Base-by-base conservation (phyloP, 495 filamentous ascomycete genomes). In the Xylaria acuta region DNA sequence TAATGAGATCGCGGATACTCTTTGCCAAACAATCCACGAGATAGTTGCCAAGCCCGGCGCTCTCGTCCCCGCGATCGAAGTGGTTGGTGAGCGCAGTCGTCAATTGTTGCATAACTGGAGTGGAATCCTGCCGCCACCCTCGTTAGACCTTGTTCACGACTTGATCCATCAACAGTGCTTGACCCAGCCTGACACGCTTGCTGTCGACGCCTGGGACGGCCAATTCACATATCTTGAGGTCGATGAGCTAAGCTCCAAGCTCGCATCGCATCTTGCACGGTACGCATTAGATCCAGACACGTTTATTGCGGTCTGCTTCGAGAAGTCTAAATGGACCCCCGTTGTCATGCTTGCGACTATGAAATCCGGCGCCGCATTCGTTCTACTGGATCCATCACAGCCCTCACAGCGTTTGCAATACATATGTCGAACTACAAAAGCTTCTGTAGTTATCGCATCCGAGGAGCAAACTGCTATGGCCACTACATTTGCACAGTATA, bases 281-380 rank as follows among this genome's bases (percentile, higher is more conserved):
- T 5, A 83, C 87, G 36, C 79, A 82, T 82, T 91, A 38, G 82
- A 82, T 4, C 82, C 86, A 1, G 86, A 87, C 76, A 75, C 73
- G 25, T 76, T 86, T 34, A 86, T 90, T 59, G 85, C 83, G 2
- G 76, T 90, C n/a, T 87, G 83, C 71, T 89, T 90, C 49, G 85
- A 87, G 30, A 86, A 85, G 66, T 83, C 82, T 8, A 76, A 73
- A 70, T 85, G 82, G 83, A 75, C 74, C 8, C 38, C 80, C 0
- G 82, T 86, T 22, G 76, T 80, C 14, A 80, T 83, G 71, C 74
- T 84, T 7, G 80, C 78, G 1, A 77, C 81, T 38, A 45, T 85
- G 64, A 78, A 78, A 54, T 77, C 82, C 6, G 83, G 83, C 7
- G 79, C 76, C 45, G 80, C 77, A 18, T 82, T 77, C 34, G 71